phyloP scores from a whole-genome alignment of 2,329 filamentous ascomycete genomes.

The Periconia digitata region DNA sequence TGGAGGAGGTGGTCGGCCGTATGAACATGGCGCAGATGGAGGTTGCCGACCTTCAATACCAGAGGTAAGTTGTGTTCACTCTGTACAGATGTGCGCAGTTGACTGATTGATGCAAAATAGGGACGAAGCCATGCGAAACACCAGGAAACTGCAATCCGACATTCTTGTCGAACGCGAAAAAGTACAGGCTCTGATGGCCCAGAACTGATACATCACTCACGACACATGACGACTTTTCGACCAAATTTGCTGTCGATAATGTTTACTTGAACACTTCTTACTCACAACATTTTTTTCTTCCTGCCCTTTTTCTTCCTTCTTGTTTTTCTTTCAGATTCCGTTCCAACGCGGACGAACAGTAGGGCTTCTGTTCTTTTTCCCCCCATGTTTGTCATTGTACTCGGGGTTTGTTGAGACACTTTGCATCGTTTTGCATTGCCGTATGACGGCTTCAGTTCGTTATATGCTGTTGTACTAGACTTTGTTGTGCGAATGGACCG shows the following conservation, averaged over 20 bases:
- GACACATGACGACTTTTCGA: constrained; percentile 10
- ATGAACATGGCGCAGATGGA: constrained; percentile 85
- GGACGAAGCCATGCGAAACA: constrained; percentile 73
- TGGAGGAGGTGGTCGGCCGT: constrained; percentile 78
- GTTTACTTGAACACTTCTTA: constrained; percentile 1
- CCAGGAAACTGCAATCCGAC: constrained; percentile 67
- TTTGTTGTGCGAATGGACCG: neutral
- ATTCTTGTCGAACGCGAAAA: constrained; percentile 66
- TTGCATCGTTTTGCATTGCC: neutral
- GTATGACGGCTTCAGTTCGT: neutral
- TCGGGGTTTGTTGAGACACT: neutral
- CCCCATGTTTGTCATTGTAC: neutral
- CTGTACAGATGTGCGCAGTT: constrained; percentile 12
- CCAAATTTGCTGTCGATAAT: constrained; percentile 13
- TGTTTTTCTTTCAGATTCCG: too few relatives aligned
- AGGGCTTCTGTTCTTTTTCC: neutral
- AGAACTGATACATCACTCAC: constrained; percentile 20
- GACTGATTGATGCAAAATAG: constrained; percentile 39
- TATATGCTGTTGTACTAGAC: neutral
- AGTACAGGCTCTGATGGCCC: constrained; percentile 54
- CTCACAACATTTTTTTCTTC: constrained; percentile 12
- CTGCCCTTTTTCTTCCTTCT: too few relatives aligned
- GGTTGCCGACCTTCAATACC: constrained; percentile 75
- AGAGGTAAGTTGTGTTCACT: constrained; percentile 48
- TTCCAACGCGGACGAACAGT: neutral